Evolutionary conservation across 129 eudicot genomes (phyloP).

Genomic region (Tagetes erecta): DNA sequence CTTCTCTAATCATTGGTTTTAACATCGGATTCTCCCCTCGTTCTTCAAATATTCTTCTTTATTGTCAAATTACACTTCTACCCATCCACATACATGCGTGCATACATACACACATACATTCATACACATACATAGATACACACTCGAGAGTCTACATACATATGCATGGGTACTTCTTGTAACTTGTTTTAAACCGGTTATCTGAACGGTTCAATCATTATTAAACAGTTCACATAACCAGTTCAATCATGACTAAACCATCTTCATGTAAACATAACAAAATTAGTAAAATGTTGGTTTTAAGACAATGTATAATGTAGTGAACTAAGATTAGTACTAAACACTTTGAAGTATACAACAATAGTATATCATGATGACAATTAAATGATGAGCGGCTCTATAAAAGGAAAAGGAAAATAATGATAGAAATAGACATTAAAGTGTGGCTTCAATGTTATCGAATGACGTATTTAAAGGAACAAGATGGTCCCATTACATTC

Average conservation of each 20-base stretch:
- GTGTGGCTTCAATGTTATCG: not conserved
- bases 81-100: conserved; percentile 2
- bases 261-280: not conserved
- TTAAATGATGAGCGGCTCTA: not conserved
- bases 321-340: too few relatives aligned
- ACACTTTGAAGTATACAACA: not conserved
- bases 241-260: not conserved
- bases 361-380: not conserved
- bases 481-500: conserved; percentile 11
- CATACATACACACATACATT: not conserved
- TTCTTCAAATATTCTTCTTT: conserved; percentile 6
- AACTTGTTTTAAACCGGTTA: not conserved
- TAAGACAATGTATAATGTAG: too few relatives aligned
- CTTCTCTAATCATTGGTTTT: conserved; percentile 43
- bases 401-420: not conserved
- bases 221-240: not conserved
- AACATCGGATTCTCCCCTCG: conserved; percentile 36
- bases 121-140: not conserved
- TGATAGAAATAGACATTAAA: not conserved
- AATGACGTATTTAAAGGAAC: not conserved
- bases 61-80: conserved; percentile 16
- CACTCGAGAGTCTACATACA: too few relatives aligned
- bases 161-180: not conserved
- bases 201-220: not conserved
- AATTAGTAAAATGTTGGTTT: not conserved